Evolutionary conservation across 306 rosid genomes (phyloP).

Genomic region (Inga oerstediana): DNA sequence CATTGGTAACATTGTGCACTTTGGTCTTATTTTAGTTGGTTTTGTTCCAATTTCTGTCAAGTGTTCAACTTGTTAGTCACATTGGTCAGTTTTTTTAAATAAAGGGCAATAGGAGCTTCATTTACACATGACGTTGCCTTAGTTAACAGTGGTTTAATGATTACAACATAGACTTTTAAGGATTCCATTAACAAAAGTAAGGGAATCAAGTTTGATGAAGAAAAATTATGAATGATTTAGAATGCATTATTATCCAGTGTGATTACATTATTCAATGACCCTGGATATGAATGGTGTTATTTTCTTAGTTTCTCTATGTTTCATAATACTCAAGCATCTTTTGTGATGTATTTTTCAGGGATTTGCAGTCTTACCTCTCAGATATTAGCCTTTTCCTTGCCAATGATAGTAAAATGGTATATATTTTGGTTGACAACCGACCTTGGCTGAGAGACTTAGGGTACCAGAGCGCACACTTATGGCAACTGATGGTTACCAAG

Average conservation of each 20-base stretch:
- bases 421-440: slow-evolving; percentile 93
- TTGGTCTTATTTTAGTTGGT: not conserved
- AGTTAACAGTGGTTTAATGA: not conserved
- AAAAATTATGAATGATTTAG: not conserved
- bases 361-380: slow-evolving; percentile 90
- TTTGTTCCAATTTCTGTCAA: not conserved
- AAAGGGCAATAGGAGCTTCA: not conserved
- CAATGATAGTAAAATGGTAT: slow-evolving; percentile 66
- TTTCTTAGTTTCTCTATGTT: slow-evolving; percentile 2
- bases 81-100: not conserved
- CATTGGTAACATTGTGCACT: not conserved
- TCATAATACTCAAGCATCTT: slow-evolving; percentile 20
- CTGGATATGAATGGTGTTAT: slow-evolving; percentile 6
- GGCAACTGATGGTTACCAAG: slow-evolving; percentile 99
- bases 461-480: slow-evolving; percentile 72
- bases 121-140: slow-evolving; percentile 20
- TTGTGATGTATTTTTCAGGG: slow-evolving; percentile 58
- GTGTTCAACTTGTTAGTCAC: not conserved
- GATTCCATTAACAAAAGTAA: not conserved
- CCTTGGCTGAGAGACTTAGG: slow-evolving; percentile 84
- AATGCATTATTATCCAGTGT: slow-evolving; percentile 13
- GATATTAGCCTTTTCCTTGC: slow-evolving; percentile 84
- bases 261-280: not conserved
- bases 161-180: not conserved
- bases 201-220: not conserved